A percentile compares a stretch with the other conserved stretches of the same genome.
These are phyloP conservation scores for Leccinum pellstonianum DNA, from an alignment of 768 basidiomycete species.

Conservation along the genomic window DNA sequence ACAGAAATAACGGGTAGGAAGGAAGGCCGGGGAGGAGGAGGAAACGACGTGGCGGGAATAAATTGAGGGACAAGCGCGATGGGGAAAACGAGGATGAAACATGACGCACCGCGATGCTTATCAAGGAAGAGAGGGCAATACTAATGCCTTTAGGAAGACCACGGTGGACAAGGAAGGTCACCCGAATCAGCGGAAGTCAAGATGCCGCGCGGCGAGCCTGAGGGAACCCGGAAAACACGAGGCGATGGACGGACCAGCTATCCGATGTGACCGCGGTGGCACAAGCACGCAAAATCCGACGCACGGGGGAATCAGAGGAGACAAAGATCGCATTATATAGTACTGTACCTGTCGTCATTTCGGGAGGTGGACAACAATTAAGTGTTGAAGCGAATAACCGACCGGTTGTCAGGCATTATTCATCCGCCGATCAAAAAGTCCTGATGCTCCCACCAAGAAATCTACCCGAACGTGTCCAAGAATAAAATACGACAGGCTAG, in stretches of 20 bases:
- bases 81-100: neutral
- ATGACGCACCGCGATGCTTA: conserved; percentile 14
- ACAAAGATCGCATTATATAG: neutral
- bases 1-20: conserved; percentile 9
- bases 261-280: conserved; percentile 7
- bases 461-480: neutral
- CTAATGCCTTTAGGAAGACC: neutral
- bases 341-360: neutral
- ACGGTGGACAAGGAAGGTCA: conserved; percentile 1
- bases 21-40: neutral
- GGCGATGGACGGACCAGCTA: conserved; percentile 8
- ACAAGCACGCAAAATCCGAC: neutral
- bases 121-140: conserved; percentile 3
- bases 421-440: neutral
- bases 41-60: neutral
- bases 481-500: conserved; percentile 10
- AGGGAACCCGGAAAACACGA: conserved; percentile 15
- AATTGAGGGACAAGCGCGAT: neutral
- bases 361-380: conserved; percentile 1
- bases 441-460: neutral
- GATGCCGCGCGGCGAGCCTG: conserved; percentile 10
- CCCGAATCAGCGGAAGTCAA: conserved; percentile 4
- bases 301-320: no score
- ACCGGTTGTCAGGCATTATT: neutral
- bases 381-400: neutral